Evolutionary conservation across 2,329 filamentous ascomycete species (phyloP), one percentile per base, ranked within the genome.

Genomic region (Cladophialophora immunda): DNA sequence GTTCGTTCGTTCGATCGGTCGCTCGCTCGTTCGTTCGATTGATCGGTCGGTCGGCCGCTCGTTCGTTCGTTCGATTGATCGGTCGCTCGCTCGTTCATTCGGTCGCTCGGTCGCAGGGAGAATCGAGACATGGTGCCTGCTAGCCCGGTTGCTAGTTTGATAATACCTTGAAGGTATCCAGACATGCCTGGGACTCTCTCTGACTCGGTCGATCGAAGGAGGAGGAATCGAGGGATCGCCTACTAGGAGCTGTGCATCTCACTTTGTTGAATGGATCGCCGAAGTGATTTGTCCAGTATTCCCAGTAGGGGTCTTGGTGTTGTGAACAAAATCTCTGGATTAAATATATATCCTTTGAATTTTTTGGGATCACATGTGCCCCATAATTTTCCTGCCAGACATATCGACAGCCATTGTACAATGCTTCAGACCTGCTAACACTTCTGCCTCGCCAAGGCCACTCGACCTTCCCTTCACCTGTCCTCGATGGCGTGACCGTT

Each of bases 301-400:
- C 30, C 58, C 15, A 32, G 9, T 58, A 68, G 67, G 67, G 67
- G 50, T 66, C 63, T 66, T 64, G 59, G 66, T 57, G 66, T 68
- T 68, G 56, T n/a, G 59, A 47, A 47, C 50, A 61, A 32, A 45
- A 56, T 66, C 38, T 30, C 17, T 41, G 15, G 9, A 30, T 50
- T 38, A 27, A 47, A 58, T 15, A 58, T 22, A 65, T 62, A 68
- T 30, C 54, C 58, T 38, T 34, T 64, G 30, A 29, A 65, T 47
- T 65, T 68, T 65, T 32, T 8, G 27, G 32, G 19, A 29, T 53
- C 64, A 58, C 56, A 58, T 66, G 64, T n/a, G 61, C 58, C 29
- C 52, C 32, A n/a, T 32, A 25, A 41, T 53, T 32, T 22, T 53
- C 41, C 58, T 50, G 45, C 19, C 34, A 38, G 54, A 15, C 29